Conservation (phyloP, 2,329 filamentous ascomycete species). For the Diplodia mutila region DNA sequence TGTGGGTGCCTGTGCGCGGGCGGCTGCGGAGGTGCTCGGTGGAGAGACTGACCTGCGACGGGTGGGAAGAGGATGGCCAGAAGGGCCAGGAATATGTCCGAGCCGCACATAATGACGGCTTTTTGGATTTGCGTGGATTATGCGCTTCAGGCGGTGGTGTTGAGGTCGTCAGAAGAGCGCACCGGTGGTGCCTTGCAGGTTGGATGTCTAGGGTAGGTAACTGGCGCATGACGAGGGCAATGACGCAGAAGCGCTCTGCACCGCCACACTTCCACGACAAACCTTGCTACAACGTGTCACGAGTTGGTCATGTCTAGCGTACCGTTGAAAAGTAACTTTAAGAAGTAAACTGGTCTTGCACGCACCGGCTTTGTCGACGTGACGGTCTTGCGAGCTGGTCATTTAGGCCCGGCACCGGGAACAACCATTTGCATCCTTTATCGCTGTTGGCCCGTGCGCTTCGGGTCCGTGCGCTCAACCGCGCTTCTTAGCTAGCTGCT, state of each 20-base stretch:
- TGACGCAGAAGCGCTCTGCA: constrained; percentile 23
- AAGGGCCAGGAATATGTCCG: constrained; percentile 64
- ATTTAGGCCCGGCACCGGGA: too few species aligned
- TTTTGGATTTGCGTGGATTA: neutral
- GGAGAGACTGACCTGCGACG: constrained; percentile 54
- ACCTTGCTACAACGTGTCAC: neutral
- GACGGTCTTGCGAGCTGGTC: too few species aligned
- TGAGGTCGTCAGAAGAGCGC: neutral
- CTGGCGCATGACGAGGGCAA: constrained; percentile 7
- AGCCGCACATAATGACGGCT: constrained; percentile 55
- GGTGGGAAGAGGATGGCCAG: constrained; percentile 65
- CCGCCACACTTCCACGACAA: neutral
- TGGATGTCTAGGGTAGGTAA: constrained; percentile 6
- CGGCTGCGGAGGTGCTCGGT: constrained; percentile 28
- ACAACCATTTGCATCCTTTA: too few species aligned
- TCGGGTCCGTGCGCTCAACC: too few species aligned
- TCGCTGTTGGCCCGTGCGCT: too few species aligned
- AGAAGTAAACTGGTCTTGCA: too few species aligned
- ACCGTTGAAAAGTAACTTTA: neutral
- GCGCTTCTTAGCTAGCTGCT: too few species aligned
- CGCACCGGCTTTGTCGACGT: too few species aligned
- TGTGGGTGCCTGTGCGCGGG: constrained; percentile 26
- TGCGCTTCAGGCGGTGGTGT: neutral
- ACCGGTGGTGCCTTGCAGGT: constrained; percentile 16
- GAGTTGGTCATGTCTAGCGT: neutral